Evolutionary conservation across 371 early-diverging fungal genomes (phyloP), one percentile per base, ranked within the genome.

Genomic region (Actinomucor elegans): DNA sequence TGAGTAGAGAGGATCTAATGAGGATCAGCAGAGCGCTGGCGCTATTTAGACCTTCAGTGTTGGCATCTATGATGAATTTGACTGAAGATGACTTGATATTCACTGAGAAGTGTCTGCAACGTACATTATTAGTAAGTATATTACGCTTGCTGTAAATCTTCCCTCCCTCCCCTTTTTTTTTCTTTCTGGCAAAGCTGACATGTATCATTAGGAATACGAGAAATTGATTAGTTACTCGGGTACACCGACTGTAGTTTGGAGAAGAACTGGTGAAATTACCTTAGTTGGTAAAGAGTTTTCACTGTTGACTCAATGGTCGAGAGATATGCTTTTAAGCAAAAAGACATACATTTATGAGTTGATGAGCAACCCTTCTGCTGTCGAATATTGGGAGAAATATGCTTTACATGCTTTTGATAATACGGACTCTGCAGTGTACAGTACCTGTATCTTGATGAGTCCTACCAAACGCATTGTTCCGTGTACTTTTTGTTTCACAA

Each of bases 371-470:
- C 73, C 84, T 32, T 91, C 92, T 9, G 92, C 91, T 2, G 93
- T 94, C 9, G 88, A 90, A 43, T 96, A 96, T 65, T 94, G 94
- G 94, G 94, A 94, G 66, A 84, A 86, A 55, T 96, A 93, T 66
- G 87, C 90, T 23, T 75, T 83, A 4, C 90, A 93, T 55, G 90
- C 94, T 20, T 93, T 94, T 59, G 92, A 93, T 66, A 91, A 89
- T 64, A 85, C 90, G 7, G 88, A 91, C 40, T 85, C 90, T 52
- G 82, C 88, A 9, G 89, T 90, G 18, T 89, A 89, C 83, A 81
- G 89, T 28, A 88, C 87, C 1, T 87, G 90, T 64, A 84, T 84
- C 37, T 58, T 96, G 51, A 60, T 88, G 35, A 77, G 85, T 18
- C 86, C 91, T 1, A 78, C 85, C 27, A 78, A 83, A 50, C 53